These are phyloP conservation scores for Cladophialophora bantiana DNA, from an alignment of 2,329 filamentous ascomycete genomes.

Conservation along the genomic window DNA sequence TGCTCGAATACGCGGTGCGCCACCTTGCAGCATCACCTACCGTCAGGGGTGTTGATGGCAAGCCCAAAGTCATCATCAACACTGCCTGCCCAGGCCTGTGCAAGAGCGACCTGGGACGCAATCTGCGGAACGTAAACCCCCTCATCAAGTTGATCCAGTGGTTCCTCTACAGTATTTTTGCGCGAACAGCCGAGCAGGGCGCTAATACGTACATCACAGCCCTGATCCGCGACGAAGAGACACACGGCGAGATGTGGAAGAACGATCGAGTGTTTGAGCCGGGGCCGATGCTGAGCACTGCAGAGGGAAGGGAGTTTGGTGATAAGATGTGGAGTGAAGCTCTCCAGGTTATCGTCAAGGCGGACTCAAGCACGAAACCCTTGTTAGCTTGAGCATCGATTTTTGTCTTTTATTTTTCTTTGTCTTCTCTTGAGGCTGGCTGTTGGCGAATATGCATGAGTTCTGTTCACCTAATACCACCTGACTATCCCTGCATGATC, in stretches of 20 bases:
- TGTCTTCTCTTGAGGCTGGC: neutral
- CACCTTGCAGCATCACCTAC: slow-evolving; percentile 43
- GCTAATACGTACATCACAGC: slow-evolving; percentile 54
- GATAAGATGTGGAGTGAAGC: slow-evolving; percentile 53
- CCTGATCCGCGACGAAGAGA: slow-evolving; percentile 51
- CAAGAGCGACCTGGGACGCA: slow-evolving; percentile 50
- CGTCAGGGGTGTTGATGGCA: slow-evolving; percentile 43
- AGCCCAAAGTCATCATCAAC: slow-evolving; percentile 52
- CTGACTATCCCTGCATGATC: neutral
- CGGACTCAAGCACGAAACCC: slow-evolving; percentile 23
- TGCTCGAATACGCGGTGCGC: slow-evolving; percentile 53
- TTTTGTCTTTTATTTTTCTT: neutral
- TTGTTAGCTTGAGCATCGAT: slow-evolving; percentile 26
- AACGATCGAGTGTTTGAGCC: slow-evolving; percentile 49
- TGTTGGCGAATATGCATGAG: neutral
- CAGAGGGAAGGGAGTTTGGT: slow-evolving; percentile 47
- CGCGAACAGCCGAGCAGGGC: slow-evolving; percentile 53
- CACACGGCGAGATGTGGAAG: slow-evolving; percentile 54
- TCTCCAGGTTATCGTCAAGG: slow-evolving; percentile 43
- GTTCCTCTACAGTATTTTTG: slow-evolving; percentile 49
- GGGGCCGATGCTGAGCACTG: slow-evolving; percentile 37
- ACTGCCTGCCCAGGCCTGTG: slow-evolving; percentile 56
- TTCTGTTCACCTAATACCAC: neutral
- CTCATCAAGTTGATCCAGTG: slow-evolving; percentile 39
- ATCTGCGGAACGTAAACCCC: slow-evolving; percentile 40